Evolutionary conservation across 495 filamentous ascomycete species (phyloP).

Genomic region (Trichoderma gamsii): DNA sequence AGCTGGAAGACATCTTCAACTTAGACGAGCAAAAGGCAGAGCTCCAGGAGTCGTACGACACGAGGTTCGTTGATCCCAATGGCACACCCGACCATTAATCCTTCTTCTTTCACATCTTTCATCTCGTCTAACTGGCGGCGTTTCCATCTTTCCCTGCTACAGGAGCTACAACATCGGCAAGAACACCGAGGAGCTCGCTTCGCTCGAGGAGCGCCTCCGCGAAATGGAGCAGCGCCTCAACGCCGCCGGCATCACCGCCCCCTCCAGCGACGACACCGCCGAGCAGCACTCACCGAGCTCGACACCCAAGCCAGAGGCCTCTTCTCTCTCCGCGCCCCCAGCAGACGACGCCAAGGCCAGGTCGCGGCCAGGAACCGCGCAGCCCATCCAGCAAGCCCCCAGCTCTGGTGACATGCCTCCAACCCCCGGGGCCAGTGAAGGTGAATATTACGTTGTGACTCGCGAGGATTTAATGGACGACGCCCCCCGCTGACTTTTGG

Average conservation of each 20-base stretch:
- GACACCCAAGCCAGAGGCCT: slow-evolving; percentile 27
- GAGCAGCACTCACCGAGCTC: slow-evolving; percentile 16
- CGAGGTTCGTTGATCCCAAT: slow-evolving; percentile 58
- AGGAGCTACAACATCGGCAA: slow-evolving; percentile 67
- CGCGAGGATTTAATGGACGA: slow-evolving; percentile 17
- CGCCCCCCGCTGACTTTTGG: slow-evolving; percentile 32
- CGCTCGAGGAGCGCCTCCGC: slow-evolving; percentile 73
- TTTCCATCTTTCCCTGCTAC: slow-evolving; percentile 15
- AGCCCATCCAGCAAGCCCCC: slow-evolving; percentile 39
- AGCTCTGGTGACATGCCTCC: slow-evolving; percentile 46
- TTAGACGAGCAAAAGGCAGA: slow-evolving; percentile 74
- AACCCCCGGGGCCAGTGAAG: slow-evolving; percentile 53
- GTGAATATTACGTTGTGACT: slow-evolving; percentile 45
- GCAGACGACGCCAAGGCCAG: slow-evolving; percentile 23
- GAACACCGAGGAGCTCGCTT: slow-evolving; percentile 74
- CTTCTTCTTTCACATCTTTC: neutral
- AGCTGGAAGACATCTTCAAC: slow-evolving; percentile 82
- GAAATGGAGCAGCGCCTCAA: slow-evolving; percentile 80
- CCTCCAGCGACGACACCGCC: slow-evolving; percentile 18
- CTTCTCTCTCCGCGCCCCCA: slow-evolving; percentile 15
- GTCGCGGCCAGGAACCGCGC: slow-evolving; percentile 39
- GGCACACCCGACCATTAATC: neutral
- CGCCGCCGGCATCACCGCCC: slow-evolving; percentile 29
- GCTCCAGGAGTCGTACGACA: slow-evolving; percentile 69
- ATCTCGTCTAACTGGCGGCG: neutral